Conservation (phyloP, 208 protist species). For the Leishmania tarentolae region DNA sequence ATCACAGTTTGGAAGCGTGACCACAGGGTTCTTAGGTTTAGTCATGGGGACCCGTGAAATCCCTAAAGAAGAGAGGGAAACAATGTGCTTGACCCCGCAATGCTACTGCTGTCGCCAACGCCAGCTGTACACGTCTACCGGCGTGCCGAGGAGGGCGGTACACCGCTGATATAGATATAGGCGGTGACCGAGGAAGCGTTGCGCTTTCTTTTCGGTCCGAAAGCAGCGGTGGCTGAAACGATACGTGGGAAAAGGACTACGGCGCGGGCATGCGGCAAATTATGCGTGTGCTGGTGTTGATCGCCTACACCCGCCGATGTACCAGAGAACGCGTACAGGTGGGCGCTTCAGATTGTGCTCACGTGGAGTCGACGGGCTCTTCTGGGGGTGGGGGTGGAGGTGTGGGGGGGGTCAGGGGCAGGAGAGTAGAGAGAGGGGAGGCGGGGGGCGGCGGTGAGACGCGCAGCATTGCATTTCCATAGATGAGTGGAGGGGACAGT, state of each 20-base stretch:
- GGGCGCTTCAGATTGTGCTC: background rate
- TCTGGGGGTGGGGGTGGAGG: background rate
- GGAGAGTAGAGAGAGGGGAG: background rate
- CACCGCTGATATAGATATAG: background rate
- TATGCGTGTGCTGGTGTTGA: background rate
- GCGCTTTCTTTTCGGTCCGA: background rate
- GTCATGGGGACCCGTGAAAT: background rate
- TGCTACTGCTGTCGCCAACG: background rate
- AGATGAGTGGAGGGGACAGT: background rate
- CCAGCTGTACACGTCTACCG: background rate
- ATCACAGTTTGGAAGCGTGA: slow-evolving; percentile 16
- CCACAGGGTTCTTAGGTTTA: background rate
- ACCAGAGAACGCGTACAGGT: background rate
- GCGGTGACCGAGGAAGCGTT: background rate
- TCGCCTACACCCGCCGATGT: background rate
- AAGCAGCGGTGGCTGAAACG: background rate
- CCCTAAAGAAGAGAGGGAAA: background rate
- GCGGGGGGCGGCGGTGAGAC: background rate
- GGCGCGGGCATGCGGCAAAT: background rate
- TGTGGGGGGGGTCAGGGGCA: background rate
- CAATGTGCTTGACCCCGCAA: background rate
- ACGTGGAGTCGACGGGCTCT: background rate
- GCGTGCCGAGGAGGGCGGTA: background rate
- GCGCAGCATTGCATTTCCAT: background rate
- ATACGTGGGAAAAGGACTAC: background rate